Evolutionary conservation across 768 basidiomycete species (phyloP).

Genomic region (Brasilioporus rufonigricans): DNA sequence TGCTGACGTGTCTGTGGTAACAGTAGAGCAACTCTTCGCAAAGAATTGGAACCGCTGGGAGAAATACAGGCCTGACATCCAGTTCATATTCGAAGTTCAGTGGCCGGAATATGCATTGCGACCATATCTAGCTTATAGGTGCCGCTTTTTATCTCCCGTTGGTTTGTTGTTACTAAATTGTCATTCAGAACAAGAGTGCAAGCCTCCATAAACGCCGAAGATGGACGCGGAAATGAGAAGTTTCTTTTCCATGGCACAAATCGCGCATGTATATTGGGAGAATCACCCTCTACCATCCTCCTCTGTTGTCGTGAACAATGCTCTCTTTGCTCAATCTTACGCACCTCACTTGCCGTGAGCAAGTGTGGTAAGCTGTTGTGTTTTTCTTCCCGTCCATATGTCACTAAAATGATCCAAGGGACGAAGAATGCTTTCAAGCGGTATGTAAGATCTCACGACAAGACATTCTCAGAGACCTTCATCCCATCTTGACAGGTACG

Average conservation of each 20-base stretch:
- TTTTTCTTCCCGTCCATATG: background rate
- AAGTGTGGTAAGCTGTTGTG: slow-evolving; percentile 6
- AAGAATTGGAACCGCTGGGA: slow-evolving; percentile 12
- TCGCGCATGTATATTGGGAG: slow-evolving; percentile 13
- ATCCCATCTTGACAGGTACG: slow-evolving; percentile 3
- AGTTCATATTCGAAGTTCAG: slow-evolving; percentile 11
- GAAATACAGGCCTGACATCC: slow-evolving; percentile 9
- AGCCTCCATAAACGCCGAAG: slow-evolving; percentile 1
- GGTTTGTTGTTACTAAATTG: background rate
- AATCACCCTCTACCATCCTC: slow-evolving; percentile 10
- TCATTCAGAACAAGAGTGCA: slow-evolving; percentile 7
- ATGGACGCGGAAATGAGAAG: slow-evolving; percentile 10
- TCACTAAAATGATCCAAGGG: slow-evolving; percentile 3
- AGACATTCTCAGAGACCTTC: background rate
- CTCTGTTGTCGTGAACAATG: slow-evolving; percentile 5
- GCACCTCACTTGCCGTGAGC: slow-evolving; percentile 12
- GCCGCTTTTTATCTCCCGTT: background rate
- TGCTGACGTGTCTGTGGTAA: background rate
- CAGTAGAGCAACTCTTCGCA: slow-evolving; percentile 8
- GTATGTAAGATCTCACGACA: background rate
- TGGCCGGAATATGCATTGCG: slow-evolving; percentile 12
- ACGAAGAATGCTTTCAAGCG: slow-evolving; percentile 18
- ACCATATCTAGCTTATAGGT: slow-evolving; percentile 13
- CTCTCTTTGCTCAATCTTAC: slow-evolving; percentile 13
- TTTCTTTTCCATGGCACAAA: slow-evolving; percentile 15